Conservation (phyloP, 2,329 filamentous ascomycete species). For the Colletotrichum camelliae region DNA sequence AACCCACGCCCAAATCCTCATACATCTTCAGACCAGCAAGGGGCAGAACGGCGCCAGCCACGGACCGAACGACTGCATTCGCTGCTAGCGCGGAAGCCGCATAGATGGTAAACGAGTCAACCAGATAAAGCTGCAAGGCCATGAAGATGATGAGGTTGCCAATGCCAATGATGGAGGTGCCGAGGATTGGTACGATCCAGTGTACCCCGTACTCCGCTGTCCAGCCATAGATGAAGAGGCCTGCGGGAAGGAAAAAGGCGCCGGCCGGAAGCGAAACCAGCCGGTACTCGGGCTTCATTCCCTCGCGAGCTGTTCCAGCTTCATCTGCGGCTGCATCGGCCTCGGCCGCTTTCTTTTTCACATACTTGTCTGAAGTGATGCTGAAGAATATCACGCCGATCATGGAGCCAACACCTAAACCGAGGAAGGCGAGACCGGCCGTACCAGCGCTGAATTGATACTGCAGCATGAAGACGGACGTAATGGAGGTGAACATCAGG, state of each 20-base stretch:
- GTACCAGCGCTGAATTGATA: constrained; percentile 38
- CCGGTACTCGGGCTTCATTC: constrained; percentile 27
- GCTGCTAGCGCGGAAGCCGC: constrained; percentile 64
- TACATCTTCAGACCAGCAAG: constrained; percentile 23
- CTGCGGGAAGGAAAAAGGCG: constrained; percentile 21
- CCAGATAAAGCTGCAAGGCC: constrained; percentile 66
- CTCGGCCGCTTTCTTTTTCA: constrained; percentile 9
- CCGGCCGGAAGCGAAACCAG: constrained; percentile 3
- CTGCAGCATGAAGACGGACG: constrained; percentile 47
- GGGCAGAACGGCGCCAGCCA: constrained; percentile 32
- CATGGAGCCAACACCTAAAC: constrained; percentile 17
- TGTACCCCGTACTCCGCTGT: constrained; percentile 54
- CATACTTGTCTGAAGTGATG: constrained; percentile 12
- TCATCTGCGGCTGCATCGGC: constrained; percentile 2
- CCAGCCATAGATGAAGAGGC: constrained; percentile 32
- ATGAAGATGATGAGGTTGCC: constrained; percentile 53
- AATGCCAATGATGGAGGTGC: constrained; percentile 53
- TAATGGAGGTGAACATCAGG: constrained; percentile 57
- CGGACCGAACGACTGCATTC: constrained; percentile 61
- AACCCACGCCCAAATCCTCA: constrained; percentile 22
- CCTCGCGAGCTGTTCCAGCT: not conserved
- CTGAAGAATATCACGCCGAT: constrained; percentile 17
- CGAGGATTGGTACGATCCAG: constrained; percentile 63
- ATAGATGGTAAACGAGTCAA: constrained; percentile 59
- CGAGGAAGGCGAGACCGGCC: constrained; percentile 17